Evolutionary conservation across 2,329 filamentous ascomycete species (phyloP).

Genomic region (Microdochium trichocladiopsis): DNA sequence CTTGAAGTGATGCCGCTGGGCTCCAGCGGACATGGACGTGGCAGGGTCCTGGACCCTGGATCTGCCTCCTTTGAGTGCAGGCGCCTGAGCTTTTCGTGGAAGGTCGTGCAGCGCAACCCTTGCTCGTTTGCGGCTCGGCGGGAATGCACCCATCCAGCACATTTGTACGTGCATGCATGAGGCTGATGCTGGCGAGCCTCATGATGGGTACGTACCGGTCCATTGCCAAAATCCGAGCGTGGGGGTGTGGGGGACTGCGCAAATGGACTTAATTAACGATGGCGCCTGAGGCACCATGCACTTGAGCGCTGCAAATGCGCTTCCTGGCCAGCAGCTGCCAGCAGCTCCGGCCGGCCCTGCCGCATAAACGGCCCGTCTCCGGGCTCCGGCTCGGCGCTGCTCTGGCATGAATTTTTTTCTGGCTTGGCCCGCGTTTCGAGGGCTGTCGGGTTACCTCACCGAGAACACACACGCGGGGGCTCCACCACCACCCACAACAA

Average conservation of each 20-base stretch:
- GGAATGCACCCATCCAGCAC: neutral
- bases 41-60: neutral
- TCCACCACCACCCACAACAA: neutral
- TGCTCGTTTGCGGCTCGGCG: conserved; percentile 2
- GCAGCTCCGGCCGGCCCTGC: neutral
- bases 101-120: conserved; percentile 11
- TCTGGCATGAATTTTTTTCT: neutral
- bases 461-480: neutral
- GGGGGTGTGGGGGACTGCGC: too few relatives aligned
- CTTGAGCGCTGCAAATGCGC: too few relatives aligned
- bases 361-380: neutral
- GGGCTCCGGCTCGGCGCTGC: neutral
- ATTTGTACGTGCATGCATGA: neutral
- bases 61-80: neutral
- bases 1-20: too few relatives aligned
- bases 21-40: neutral
- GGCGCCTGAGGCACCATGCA: too few relatives aligned
- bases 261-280: too few relatives aligned
- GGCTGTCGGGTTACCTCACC: too few relatives aligned
- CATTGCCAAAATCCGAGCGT: too few relatives aligned
- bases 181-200: too few relatives aligned
- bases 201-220: too few relatives aligned
- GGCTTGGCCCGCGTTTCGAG: too few relatives aligned
- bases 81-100: neutral
- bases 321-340: too few relatives aligned